A percentile compares a stretch with the other conserved stretches of the same genome.
Evolutionary conservation across 225 moss, liverwort and hornwort species (phyloP).

Genomic region (Sphagnum contortum): DNA sequence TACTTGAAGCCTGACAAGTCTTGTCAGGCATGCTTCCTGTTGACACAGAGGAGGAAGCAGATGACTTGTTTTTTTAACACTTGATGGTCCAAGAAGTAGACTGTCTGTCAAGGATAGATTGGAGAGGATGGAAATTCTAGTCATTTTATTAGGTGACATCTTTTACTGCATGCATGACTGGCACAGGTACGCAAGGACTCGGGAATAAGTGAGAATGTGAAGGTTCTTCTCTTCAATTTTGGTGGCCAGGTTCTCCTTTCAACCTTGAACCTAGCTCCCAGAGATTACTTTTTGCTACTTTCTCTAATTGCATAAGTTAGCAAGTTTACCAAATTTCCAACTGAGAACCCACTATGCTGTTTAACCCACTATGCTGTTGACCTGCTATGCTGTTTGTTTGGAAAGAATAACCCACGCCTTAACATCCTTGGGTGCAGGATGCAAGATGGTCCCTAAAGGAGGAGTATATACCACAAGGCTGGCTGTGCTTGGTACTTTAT

Average conservation of each 20-base stretch:
- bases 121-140: too few relatives aligned
- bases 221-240: conserved; percentile 76
- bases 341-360: too few relatives aligned
- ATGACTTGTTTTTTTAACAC: too few relatives aligned
- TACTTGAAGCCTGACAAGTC: background rate
- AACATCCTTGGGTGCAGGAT: conserved; percentile 30
- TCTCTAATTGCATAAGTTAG: too few relatives aligned
- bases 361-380: too few relatives aligned
- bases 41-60: background rate
- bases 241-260: conserved; percentile 68
- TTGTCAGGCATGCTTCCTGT: background rate
- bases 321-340: too few relatives aligned
- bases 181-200: conserved; percentile 65
- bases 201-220: conserved; percentile 49
- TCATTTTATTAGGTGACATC: too few relatives aligned
- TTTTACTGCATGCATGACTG: background rate
- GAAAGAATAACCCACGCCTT: too few relatives aligned
- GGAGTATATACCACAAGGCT: conserved; percentile 63
- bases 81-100: too few relatives aligned
- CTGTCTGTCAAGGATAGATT: too few relatives aligned
- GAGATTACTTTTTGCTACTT: too few relatives aligned
- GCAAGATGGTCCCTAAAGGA: conserved; percentile 72
- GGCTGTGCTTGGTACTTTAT: conserved; percentile 71
- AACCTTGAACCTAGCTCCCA: background rate
- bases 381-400: too few relatives aligned